Conservation (phyloP, 2,329 filamentous ascomycete genomes). For the Polychaeton citri region DNA sequence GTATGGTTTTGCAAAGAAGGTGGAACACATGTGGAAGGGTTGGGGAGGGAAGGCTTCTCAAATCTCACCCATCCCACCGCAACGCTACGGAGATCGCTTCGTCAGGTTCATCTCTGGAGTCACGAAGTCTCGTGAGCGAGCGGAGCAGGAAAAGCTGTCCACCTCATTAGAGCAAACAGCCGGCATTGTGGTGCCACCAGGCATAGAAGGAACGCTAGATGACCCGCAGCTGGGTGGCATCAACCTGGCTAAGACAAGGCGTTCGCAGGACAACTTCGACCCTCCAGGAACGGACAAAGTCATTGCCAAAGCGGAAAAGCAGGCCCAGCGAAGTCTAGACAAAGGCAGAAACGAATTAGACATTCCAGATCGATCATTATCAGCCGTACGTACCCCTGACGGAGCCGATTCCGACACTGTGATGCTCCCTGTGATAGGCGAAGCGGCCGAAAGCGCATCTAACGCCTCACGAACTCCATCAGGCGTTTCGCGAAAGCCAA, state of each 20-base stretch:
- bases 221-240: conserved; percentile 27
- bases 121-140: conserved; percentile 82
- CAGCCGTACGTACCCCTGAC: conserved; percentile 43
- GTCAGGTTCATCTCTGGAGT: conserved; percentile 81
- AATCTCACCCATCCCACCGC: conserved; percentile 84
- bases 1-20: conserved; percentile 90
- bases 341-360: conserved; percentile 37
- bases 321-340: conserved; percentile 44
- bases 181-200: conserved; percentile 8
- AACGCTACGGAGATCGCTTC: conserved; percentile 87
- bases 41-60: conserved; percentile 68
- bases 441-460: conserved; percentile 66
- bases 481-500: conserved; percentile 10
- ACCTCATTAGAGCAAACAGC: conserved; percentile 11
- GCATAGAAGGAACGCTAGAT: conserved; percentile 16
- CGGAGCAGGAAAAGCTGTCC: conserved; percentile 35
- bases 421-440: conserved; percentile 74
- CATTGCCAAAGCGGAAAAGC: conserved; percentile 47
- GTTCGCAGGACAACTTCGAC: conserved; percentile 5
- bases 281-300: conserved; percentile 37
- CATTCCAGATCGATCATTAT: conserved; percentile 49
- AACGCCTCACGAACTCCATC: conserved; percentile 23
- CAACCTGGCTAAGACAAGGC: conserved; percentile 18
- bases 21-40: conserved; percentile 96
- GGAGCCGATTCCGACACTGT: conserved; percentile 42